phyloP scores from a whole-genome alignment of 441 rosid species.

The Arabidopsis hybrid region DNA sequence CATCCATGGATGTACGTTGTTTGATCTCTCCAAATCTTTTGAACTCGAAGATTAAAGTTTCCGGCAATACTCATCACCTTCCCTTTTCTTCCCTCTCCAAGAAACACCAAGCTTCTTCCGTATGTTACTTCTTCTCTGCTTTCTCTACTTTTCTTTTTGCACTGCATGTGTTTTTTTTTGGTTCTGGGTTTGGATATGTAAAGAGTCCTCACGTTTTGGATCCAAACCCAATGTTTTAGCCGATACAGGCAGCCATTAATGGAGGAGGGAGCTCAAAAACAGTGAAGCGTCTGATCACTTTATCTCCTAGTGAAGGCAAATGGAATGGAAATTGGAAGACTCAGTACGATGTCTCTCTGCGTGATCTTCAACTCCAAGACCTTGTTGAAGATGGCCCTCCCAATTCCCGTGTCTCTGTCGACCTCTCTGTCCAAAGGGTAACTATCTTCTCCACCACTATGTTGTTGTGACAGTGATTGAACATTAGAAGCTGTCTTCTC shows the following conservation, averaged over 20 bases:
- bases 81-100: slow-evolving; percentile 39
- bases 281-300: slow-evolving; percentile 57
- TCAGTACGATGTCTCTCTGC: slow-evolving; percentile 63
- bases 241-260: slow-evolving; percentile 34
- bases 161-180: background rate
- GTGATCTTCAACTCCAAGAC: slow-evolving; percentile 66
- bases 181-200: background rate
- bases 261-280: slow-evolving; percentile 47
- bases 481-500: background rate
- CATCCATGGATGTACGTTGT: slow-evolving; percentile 41
- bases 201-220: background rate
- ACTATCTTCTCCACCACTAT: background rate
- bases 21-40: slow-evolving; percentile 41
- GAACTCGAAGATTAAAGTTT: slow-evolving; percentile 18
- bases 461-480: background rate
- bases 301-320: slow-evolving; percentile 70
- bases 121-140: slow-evolving; percentile 20
- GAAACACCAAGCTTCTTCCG: slow-evolving; percentile 42
- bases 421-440: slow-evolving; percentile 71
- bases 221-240: background rate
- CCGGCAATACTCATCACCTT: slow-evolving; percentile 6
- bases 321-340: slow-evolving; percentile 74
- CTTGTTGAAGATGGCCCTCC: slow-evolving; percentile 64
- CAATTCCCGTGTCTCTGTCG: slow-evolving; percentile 56
- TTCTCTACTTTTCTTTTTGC: background rate